Evolutionary conservation across 2,329 filamentous ascomycete species (phyloP), one percentile per base, ranked within the genome.

Genomic region (Colletotrichum siamense): DNA sequence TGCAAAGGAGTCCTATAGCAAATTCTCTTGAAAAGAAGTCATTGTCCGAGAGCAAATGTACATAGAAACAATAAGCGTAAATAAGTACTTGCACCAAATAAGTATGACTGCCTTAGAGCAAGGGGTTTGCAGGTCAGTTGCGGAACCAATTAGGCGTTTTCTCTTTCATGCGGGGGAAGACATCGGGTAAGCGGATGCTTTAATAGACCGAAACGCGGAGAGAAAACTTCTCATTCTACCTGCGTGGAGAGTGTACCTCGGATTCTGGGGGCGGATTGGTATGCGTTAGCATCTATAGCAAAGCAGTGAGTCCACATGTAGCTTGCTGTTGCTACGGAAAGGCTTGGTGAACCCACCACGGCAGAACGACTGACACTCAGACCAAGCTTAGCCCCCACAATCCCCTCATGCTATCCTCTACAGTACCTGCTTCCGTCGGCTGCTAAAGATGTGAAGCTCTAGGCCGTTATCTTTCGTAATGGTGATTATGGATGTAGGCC

Each of bases 1-100:
- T 22, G 10, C n/a, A 13, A 4, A 49, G 8, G 6, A 52, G 10
- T 8, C 0, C n/a, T 12, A 13, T 0, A 12, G 18, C n/a, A 52
- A 9, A 22, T 22, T 49, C 1, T 22, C n/a, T 22, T 22, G 10
- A 22, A 52, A 52, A 22, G n/a, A 22, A 52, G n/a, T 2, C n/a
- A 8, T 9, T 2, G n/a, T 22, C n/a, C 44, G 6, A 22, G 44
- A n/a, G 9, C 10, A 49, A 49, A 22, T 22, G 6, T 7, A 12
- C n/a, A 22, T 6, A 22, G 44, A 10, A 22, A 13, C 4, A 12
- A 49, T 22, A 4, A n/a, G 18, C 10, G 6, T 49, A 10, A 12
- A 22, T 22, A 13, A 12, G 6, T 49, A 22, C 18, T 49, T 7
- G 44, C 6, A 22, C n/a, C 44, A 52, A 52, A 13, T 52, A 1